Evolutionary conservation across 805 yeast species (phyloP), one percentile per base, ranked within the genome.

Genomic region (Candida nitratophila): DNA sequence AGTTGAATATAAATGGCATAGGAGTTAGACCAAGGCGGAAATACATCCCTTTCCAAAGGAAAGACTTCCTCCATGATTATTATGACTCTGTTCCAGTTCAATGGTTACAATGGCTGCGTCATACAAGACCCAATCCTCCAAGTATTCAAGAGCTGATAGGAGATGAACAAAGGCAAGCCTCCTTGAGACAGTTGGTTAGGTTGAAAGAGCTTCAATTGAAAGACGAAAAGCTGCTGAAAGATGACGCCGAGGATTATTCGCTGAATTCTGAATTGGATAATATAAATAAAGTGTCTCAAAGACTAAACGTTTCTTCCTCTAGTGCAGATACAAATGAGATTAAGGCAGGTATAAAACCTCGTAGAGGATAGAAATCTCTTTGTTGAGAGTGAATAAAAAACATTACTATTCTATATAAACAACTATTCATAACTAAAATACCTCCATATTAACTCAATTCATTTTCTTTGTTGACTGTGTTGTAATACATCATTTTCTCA

Each of bases 51-150:
- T 58, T 63, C 35, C 61, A 65, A 33, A 67, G 69, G 37, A 68
- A 70, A 44, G 57, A 69, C 4, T 75, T 73, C 55, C 69, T 76
- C 38, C 76, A 74, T 7, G 84, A 81, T 48, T 81, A 82, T 50
- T 79, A 77, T 50, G 59, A 69, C 7, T 76, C 78, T 16, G 77
- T 73, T 3, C 80, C 80, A 16, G 77, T 88, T 15, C 87, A 79
- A 54, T 86, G 96, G 95, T 67, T 76, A 33, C 90, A 83, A 57
- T 86, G 96, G 95, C 70, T 87, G 19, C 63, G 91, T 43, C 68
- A 76, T 51, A 79, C 86, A 2, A 69, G 93, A 41, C 61, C 67
- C 1, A 56, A 62, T 2, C 71, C 81, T 7, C 96, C 96, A 0
- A 68, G 80, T 0, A 53, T 86, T 19, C 66, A 71, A 33, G 95